Conservation (phyloP, 2,329 filamentous ascomycete species). For the Fusarium falciforme region DNA sequence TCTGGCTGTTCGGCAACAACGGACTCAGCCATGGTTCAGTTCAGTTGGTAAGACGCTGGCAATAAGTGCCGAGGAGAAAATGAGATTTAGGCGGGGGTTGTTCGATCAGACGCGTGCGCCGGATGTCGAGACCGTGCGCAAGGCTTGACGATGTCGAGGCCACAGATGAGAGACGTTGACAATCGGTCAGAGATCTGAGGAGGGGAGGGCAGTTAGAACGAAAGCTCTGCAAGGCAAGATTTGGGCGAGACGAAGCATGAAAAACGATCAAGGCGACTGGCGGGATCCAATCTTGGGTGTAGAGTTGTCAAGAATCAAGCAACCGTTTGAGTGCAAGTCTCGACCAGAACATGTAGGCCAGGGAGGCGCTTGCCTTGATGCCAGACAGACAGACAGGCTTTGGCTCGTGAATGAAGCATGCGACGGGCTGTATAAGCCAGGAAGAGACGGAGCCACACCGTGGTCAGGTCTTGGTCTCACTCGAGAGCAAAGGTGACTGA, state of each 20-base stretch:
- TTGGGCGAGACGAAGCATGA: conserved; percentile 19
- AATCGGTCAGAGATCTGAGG: conserved; percentile 35
- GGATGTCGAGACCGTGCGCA: conserved; percentile 17
- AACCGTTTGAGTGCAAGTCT: conserved; percentile 6
- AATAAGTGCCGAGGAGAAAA: conserved; percentile 1
- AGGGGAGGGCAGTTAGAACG: conserved; percentile 39
- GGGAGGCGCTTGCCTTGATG: conserved; percentile 16
- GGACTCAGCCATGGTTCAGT: conserved; percentile 59
- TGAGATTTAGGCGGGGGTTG: background rate
- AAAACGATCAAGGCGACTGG: background rate
- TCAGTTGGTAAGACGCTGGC: conserved; percentile 10
- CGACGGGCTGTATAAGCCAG: background rate
- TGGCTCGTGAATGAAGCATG: conserved; percentile 13
- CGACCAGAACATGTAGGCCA: conserved; percentile 12
- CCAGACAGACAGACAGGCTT: background rate
- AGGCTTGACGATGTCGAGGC: conserved; percentile 32
- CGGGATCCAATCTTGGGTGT: background rate
- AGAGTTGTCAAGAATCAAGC: conserved; percentile 7
- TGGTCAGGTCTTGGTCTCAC: conserved; percentile 11
- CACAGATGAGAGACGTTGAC: conserved; percentile 37
- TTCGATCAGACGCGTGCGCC: conserved; percentile 33
- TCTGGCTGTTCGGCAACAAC: conserved; percentile 61
- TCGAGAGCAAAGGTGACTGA: conserved; percentile 20
- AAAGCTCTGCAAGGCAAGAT: conserved; percentile 10
- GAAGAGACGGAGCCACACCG: background rate